phyloP scores from a whole-genome alignment of 805 yeast genomes.

The Yamadazyma sp. region DNA sequence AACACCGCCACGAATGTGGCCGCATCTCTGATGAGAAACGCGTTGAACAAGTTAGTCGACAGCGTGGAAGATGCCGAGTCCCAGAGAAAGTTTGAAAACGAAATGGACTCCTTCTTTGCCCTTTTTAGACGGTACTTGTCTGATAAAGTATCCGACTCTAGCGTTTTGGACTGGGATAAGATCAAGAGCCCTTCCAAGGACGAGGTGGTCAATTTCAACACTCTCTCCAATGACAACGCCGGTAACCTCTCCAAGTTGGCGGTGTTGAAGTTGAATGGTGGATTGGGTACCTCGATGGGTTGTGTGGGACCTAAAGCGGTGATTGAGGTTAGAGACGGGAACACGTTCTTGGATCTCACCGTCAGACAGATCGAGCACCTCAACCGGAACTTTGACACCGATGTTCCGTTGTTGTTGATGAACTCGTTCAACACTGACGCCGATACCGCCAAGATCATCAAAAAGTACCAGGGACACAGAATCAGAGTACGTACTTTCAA shows the following conservation, averaged over 20 bases:
- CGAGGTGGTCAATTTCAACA: conserved; percentile 81
- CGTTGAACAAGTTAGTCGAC: conserved; percentile 85
- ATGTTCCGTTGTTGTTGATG: conserved; percentile 95
- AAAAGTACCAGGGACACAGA: conserved; percentile 95
- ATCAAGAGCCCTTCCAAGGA: conserved; percentile 86
- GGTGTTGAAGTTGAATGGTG: conserved; percentile 95
- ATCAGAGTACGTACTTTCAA: conserved; percentile 93
- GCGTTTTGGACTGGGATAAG: conserved; percentile 89
- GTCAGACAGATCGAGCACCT: conserved; percentile 96
- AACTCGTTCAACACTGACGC: conserved; percentile 97
- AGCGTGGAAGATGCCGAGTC: conserved; percentile 56
- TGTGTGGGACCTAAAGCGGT: conserved; percentile 99
- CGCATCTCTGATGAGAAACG: conserved; percentile 97
- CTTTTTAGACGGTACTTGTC: conserved; percentile 88
- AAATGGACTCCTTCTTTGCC: conserved; percentile 93
- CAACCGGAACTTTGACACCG: conserved; percentile 85
- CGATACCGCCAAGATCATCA: conserved; percentile 92
- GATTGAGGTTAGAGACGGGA: conserved; percentile 98
- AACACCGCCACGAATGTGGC: conserved; percentile 93
- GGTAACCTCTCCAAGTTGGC: conserved; percentile 78
- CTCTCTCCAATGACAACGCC: conserved; percentile 43
- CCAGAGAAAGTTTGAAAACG: conserved; percentile 70
- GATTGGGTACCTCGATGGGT: conserved; percentile 98
- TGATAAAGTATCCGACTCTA: conserved; percentile 86
- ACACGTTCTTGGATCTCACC: conserved; percentile 90